Conservation (phyloP, 495 filamentous ascomycete species). For the Talaromyces stipitatus region DNA sequence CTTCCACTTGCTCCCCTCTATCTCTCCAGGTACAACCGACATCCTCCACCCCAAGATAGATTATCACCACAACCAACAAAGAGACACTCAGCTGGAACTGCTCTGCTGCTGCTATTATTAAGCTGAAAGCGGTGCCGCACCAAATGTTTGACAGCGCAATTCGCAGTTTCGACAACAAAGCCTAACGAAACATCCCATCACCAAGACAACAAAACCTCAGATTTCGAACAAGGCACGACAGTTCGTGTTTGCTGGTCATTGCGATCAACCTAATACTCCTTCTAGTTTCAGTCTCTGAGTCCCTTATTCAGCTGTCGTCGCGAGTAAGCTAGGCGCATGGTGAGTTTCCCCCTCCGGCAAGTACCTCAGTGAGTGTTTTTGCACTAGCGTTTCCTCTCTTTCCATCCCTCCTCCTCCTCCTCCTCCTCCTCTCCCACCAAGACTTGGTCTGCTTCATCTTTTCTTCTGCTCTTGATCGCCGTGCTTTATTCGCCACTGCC, state of each 20-base stretch:
- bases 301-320: neutral
- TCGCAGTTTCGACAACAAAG: slow-evolving; percentile 4
- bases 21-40: neutral
- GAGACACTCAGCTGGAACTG: neutral
- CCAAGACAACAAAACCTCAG: neutral
- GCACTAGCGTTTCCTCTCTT: neutral
- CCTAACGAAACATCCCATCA: neutral
- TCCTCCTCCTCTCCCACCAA: neutral
- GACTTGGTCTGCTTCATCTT: neutral
- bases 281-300: neutral
- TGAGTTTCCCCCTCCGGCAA: neutral
- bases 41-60: neutral
- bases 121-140: slow-evolving; percentile 1
- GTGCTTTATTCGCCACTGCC: slow-evolving; percentile 11
- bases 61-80: neutral
- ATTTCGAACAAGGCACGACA: neutral
- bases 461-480: neutral
- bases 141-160: neutral
- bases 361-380: neutral
- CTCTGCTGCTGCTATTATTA: neutral
- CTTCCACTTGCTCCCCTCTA: neutral
- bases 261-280: neutral
- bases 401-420: neutral
- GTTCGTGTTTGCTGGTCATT: neutral
- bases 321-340: neutral